Evolutionary conservation across 345 rosid genomes (phyloP), one percentile per base, ranked within the genome.

Genomic region (Geranium rotundifolium): DNA sequence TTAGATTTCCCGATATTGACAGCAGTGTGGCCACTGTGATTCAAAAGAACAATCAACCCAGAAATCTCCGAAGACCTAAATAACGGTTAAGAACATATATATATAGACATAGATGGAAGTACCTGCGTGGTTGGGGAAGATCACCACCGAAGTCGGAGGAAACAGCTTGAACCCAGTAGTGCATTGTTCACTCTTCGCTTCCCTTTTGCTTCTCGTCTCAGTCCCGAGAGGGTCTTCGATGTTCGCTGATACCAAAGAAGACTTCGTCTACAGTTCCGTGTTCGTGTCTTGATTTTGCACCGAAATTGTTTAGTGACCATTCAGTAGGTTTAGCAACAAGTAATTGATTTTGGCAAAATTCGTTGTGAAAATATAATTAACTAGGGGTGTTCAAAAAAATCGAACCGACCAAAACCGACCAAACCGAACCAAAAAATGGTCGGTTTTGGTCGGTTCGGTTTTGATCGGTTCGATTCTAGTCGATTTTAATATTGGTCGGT

Each of bases 91-190:
- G n/a, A n/a, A n/a, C 13, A 50, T n/a, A 65, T 15, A 61, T 5
- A 49, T 0, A 4, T 2, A 17, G 56, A 54, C 17, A 57, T 30
- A 55, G 29, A 4, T 16, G 10, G 58, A n/a, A 5, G 55, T 61
- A 73, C 99, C 99, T 93, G 70, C 99, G 90, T n/a, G 95, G 88
- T 62, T 74, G 89, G 54, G 96, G 97, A 69, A 77, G 75, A 72
- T 80, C 58, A 59, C 97, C 99, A 17, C 62, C 27, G 77, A 93
- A 88, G 75, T 93, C 97, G 62, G 89, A 74, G 69, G 97, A 68
- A 34, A 91, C 77, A 73, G 90, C 96, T 78, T 67, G 84, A 74
- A 90, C 84, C 99, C 99, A 93, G 81, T 76, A 84, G 75, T 93
- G 85, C 99, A 90, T 92, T 56, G 61, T 54, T 13, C 15, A 19